Base-by-base conservation (phyloP, 805 yeast genomes). In the Sugiyamaella qingdaonensis region DNA sequence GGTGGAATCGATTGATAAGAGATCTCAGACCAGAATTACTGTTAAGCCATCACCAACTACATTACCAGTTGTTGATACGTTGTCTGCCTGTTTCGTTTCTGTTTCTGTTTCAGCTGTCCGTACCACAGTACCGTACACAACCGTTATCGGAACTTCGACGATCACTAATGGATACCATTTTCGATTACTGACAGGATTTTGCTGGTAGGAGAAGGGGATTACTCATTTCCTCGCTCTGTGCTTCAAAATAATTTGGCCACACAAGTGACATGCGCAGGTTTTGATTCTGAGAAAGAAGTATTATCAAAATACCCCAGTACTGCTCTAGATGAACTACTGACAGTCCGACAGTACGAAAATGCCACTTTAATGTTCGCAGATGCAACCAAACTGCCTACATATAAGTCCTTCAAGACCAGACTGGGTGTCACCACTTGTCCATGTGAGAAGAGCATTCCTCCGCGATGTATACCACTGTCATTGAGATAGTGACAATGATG, bases 161-260 rank as follows among this genome's bases (percentile, higher is more conserved):
- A n/a, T n/a, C n/a, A n/a, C n/a, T n/a, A n/a, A n/a, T 78, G 81
- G 54, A 68, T 86, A 1, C 97, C 97, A 0, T 88, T 91, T 64
- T 63, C 57, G 0, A 54, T 60, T 1, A 73, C 74, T 0, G 83
- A 84, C 46, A 75, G 76, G 10, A 70, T 90, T 0, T 58, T 94
- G 13, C 69, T 94, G n/a, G 78, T 92, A 2, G 99, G 99, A 10
- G 99, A 94, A 64, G 99, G 96, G 13, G 57, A 41, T 27, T 34
- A 21, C 13, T 85, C 96, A 4, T 92, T 80, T 72, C 86, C 96
- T 0, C 65, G 73, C 45, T 78, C 91, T 29, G 70, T 88, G 7
- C 66, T 88, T 2, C 69, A 73, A 44, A 69, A 78, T 46, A 73
- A 71, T 4, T 75, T 75, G 52, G 73, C 81, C 2, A 49, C 64